A percentile compares a stretch with the other conserved stretches of the same genome.
phyloP scores from a whole-genome alignment of 805 yeast species.

The Yarrowia sp. region DNA sequence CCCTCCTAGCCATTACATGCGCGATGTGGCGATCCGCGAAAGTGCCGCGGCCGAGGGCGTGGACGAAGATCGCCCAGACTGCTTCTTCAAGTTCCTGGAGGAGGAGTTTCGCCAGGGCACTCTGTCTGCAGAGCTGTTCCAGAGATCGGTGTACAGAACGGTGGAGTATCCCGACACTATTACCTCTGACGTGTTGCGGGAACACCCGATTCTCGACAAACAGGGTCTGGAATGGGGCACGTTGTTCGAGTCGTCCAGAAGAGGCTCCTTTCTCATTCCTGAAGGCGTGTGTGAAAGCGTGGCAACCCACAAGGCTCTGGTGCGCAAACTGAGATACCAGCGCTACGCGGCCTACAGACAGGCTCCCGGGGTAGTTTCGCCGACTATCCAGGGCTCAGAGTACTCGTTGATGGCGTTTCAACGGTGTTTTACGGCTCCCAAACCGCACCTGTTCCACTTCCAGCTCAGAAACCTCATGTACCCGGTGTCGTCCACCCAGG shows the following conservation, averaged over 20 bases:
- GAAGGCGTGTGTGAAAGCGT: conserved; percentile 32
- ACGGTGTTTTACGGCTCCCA: conserved; percentile 12
- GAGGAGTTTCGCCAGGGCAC: conserved; percentile 28
- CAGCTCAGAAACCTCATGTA: conserved; percentile 61
- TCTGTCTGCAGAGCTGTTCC: conserved; percentile 27
- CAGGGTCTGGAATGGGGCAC: conserved; percentile 38
- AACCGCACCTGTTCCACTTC: conserved; percentile 57
- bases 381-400: conserved; percentile 6
- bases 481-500: conserved; percentile 50
- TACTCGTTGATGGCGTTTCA: conserved; percentile 32
- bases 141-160: conserved; percentile 31
- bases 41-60: conserved; percentile 32
- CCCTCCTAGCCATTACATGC: conserved; percentile 26
- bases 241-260: conserved; percentile 13
- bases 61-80: conserved; percentile 31
- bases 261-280: conserved; percentile 31
- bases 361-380: neutral
- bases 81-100: conserved; percentile 37
- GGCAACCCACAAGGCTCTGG: conserved; percentile 8
- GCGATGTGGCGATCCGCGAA: conserved; percentile 19
- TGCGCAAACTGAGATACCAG: conserved; percentile 15
- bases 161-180: conserved; percentile 22
- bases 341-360: conserved; percentile 15
- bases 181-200: conserved; percentile 12
- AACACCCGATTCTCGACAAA: conserved; percentile 30